phyloP scores from a whole-genome alignment of 495 filamentous ascomycete species.

The Tuber aestivum region DNA sequence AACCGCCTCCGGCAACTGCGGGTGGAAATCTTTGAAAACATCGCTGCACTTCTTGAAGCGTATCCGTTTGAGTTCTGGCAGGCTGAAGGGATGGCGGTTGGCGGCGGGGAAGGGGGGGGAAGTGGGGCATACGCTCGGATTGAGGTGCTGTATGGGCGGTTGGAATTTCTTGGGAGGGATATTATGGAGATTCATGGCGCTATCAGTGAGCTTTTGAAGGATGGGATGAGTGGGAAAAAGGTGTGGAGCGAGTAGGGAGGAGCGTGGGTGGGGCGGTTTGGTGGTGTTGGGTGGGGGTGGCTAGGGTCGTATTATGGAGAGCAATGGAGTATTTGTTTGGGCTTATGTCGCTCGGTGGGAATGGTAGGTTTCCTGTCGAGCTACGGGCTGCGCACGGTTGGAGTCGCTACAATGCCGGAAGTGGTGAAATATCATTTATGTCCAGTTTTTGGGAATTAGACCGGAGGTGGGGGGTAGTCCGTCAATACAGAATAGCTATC shows the following conservation, averaged over 20 bases:
- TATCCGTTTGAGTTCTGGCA: background rate
- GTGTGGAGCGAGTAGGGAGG: background rate
- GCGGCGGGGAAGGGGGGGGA: background rate
- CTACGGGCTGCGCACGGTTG: background rate
- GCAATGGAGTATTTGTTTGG: background rate
- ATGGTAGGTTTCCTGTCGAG: background rate
- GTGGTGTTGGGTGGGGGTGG: background rate
- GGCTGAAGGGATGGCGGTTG: background rate
- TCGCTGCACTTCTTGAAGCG: background rate
- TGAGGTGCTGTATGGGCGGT: background rate
- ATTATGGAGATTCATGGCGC: background rate
- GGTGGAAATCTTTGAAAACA: background rate
- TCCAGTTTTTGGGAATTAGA: background rate
- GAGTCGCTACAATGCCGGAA: background rate
- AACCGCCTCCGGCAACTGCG: background rate
- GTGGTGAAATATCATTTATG: background rate
- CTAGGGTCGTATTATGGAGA: background rate
- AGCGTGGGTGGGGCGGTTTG: background rate
- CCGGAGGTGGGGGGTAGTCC: background rate
- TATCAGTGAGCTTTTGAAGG: background rate
- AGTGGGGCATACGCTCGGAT: background rate
- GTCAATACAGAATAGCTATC: background rate
- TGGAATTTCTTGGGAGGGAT: background rate
- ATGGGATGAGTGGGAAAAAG: background rate
- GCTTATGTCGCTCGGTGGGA: background rate